Evolutionary conservation across 805 yeast genomes (phyloP).

Genomic region (Starmera dryadoides): DNA sequence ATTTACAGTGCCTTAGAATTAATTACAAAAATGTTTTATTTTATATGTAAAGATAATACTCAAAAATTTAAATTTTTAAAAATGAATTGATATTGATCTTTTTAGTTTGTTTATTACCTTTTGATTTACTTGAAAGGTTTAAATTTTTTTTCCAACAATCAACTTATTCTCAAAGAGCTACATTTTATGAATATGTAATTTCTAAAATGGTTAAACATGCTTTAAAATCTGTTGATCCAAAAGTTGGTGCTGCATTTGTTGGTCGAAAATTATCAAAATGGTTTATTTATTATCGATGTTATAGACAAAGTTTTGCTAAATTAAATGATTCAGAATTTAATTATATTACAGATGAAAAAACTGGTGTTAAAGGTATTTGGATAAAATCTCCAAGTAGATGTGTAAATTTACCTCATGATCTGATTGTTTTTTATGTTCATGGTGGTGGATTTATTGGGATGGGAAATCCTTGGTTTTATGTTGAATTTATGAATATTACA

Average conservation of each 20-base stretch:
- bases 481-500: constrained; percentile 36
- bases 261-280: not conserved
- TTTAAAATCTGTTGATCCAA: not conserved
- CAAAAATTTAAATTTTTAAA: no score
- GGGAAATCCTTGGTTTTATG: constrained; percentile 30
- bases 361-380: constrained; percentile 24
- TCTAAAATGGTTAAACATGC: not conserved
- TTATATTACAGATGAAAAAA: constrained; percentile 10
- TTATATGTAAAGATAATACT: not conserved
- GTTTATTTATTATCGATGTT: constrained; percentile 1
- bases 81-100: no score
- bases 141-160: not conserved
- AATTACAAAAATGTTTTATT: not conserved
- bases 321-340: constrained; percentile 3
- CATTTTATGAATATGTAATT: constrained; percentile 1
- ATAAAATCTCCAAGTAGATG: constrained; percentile 23
- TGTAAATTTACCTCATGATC: constrained; percentile 22
- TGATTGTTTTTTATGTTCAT: constrained; percentile 36
- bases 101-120: not conserved
- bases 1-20: not conserved
- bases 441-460: constrained; percentile 26
- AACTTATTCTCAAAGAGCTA: constrained; percentile 3
- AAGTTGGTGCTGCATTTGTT: not conserved
- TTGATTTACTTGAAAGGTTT: not conserved
- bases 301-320: constrained; percentile 1